Percentiles rank a stretch among this genome's conserved stretches.
These are phyloP conservation scores for Mortierella sp. DNA, from an alignment of 371 early-diverging fungal species.

Conservation along the genomic window DNA sequence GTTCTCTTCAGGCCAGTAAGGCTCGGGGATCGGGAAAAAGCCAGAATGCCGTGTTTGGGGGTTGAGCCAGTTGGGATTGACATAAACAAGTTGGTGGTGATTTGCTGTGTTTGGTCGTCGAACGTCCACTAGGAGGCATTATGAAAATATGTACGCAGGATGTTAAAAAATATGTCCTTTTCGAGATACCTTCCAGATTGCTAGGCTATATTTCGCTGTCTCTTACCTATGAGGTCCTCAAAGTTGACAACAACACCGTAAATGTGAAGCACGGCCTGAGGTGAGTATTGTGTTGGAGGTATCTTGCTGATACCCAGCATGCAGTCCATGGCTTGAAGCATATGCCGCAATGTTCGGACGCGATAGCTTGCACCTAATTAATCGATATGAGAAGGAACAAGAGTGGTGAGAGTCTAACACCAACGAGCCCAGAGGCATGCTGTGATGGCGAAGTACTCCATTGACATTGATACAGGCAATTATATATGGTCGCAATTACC, in stretches of 20 bases:
- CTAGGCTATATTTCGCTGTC: background rate
- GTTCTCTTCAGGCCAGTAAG: conserved; percentile 73
- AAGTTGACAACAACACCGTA: conserved; percentile 75
- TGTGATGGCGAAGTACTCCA: background rate
- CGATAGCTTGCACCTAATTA: conserved; percentile 60
- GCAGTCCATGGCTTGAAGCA: conserved; percentile 70
- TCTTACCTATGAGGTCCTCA: conserved; percentile 64
- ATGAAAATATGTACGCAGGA: background rate
- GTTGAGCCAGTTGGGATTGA: conserved; percentile 51
- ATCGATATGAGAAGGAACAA: background rate
- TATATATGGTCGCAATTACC: conserved; percentile 49
- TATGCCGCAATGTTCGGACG: conserved; percentile 60
- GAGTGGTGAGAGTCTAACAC: background rate
- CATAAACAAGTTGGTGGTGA: conserved; percentile 44
- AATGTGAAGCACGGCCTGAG: conserved; percentile 58
- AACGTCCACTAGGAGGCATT: conserved; percentile 27
- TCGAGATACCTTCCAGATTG: background rate
- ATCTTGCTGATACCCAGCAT: conserved; percentile 64
- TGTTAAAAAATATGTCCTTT: background rate
- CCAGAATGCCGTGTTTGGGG: conserved; percentile 56
- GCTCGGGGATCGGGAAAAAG: conserved; percentile 81
- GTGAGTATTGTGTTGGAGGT: conserved; percentile 60
- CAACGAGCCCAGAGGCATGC: too few species aligned
- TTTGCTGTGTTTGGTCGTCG: conserved; percentile 39
- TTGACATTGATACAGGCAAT: background rate